Conservation (phyloP, 2,329 filamentous ascomycete genomes). For the Tolypocladium tropicale region DNA sequence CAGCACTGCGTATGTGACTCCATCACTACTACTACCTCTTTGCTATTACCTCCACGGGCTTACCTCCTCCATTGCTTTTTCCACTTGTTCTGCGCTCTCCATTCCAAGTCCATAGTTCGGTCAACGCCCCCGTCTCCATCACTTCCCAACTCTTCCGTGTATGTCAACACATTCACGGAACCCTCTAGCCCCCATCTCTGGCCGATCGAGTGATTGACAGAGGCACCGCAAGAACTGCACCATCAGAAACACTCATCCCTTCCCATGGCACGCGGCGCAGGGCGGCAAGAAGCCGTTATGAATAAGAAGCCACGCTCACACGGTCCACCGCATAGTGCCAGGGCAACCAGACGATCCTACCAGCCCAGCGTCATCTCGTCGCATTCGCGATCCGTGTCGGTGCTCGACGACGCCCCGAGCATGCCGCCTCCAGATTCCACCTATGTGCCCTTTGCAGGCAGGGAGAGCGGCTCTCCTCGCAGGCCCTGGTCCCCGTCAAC, state of each 20-base stretch:
- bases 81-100: background rate
- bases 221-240: slow-evolving; percentile 15
- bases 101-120: too few relatives aligned
- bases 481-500: slow-evolving; percentile 49
- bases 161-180: slow-evolving; percentile 18
- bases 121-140: too few relatives aligned
- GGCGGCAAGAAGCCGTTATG: slow-evolving; percentile 3
- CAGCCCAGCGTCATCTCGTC: slow-evolving; percentile 41
- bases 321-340: slow-evolving; percentile 27
- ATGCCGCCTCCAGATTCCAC: slow-evolving; percentile 55
- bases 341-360: slow-evolving; percentile 33
- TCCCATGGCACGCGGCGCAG: background rate
- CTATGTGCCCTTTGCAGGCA: slow-evolving; percentile 46
- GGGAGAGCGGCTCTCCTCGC: slow-evolving; percentile 36
- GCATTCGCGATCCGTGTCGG: slow-evolving; percentile 34
- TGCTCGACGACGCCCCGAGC: slow-evolving; percentile 44
- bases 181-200: slow-evolving; percentile 40
- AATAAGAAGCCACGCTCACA: slow-evolving; percentile 28
- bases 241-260: background rate
- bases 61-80: background rate
- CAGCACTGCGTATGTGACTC: slow-evolving; percentile 48
- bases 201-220: slow-evolving; percentile 32
- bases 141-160: too few relatives aligned
- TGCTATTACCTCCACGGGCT: background rate
- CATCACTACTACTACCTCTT: slow-evolving; percentile 3